Conservation (phyloP, 345 rosid species). For the Moricandia moricandioides region DNA sequence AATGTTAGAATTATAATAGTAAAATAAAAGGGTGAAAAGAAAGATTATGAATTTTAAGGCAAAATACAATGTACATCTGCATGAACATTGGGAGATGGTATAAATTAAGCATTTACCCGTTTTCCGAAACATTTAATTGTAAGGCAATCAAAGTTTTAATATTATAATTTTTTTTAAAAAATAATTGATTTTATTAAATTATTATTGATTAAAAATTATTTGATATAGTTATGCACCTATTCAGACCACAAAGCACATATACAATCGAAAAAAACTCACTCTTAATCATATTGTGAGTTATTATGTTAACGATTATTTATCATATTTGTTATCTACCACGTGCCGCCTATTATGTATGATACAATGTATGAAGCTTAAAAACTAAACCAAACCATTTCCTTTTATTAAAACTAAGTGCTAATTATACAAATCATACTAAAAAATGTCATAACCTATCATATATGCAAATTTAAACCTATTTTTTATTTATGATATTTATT, state of each 20-base stretch:
- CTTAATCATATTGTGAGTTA: neutral
- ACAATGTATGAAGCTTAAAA: constrained; percentile 27
- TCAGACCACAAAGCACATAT: no score
- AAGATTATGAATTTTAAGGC: constrained; percentile 23
- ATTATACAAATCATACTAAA: constrained; percentile 9
- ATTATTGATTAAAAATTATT: no score
- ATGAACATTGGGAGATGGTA: constrained; percentile 18
- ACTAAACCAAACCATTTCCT: constrained; percentile 11
- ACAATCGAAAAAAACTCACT: no score
- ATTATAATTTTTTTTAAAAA: no score
- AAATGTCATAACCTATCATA: no score
- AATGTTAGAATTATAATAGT: neutral
- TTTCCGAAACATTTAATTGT: constrained; percentile 19
- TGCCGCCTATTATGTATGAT: constrained; percentile 22
- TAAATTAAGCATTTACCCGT: constrained; percentile 27
- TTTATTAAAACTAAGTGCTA: neutral
- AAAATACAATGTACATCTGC: constrained; percentile 38
- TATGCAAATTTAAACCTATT: no score
- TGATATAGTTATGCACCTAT: no score
- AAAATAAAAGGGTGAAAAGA: neutral
- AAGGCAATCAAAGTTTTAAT: constrained; percentile 14
- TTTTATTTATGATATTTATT: no score
- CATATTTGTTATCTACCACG: constrained; percentile 33
- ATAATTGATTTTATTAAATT: no score
- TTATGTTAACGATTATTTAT: neutral